These are phyloP conservation scores for Solanum phureja DNA, from an alignment of 257 asterid species.

Conservation along the genomic window DNA sequence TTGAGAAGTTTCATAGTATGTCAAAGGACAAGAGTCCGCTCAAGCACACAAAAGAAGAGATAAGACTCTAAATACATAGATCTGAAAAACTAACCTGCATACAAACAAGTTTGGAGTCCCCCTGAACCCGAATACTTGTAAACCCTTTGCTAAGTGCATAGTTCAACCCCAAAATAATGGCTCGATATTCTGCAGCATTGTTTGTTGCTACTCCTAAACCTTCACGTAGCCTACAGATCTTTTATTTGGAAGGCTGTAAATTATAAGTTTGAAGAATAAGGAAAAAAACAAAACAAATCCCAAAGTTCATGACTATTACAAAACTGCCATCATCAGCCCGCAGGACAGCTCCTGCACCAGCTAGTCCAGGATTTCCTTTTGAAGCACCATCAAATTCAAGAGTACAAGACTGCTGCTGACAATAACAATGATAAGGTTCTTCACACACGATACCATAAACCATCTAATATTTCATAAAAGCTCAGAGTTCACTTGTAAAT, in stretches of 20 bases:
- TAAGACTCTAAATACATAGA: neutral
- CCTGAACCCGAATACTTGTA: conserved; percentile 13
- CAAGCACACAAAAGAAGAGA: neutral
- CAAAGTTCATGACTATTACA: conserved; percentile 5
- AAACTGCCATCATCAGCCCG: conserved; percentile 38
- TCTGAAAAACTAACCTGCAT: conserved; percentile 13
- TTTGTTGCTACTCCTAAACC: conserved; percentile 15
- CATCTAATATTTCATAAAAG: neutral
- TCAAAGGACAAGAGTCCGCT: neutral
- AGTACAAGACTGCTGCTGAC: conserved; percentile 21
- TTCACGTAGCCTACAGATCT: conserved; percentile 14
- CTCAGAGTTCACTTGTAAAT: neutral
- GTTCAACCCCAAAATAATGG: conserved; percentile 12
- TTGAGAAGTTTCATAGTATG: neutral
- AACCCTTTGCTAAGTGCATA: conserved; percentile 13
- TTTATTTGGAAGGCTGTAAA: neutral
- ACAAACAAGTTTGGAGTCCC: conserved; percentile 22
- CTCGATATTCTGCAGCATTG: conserved; percentile 19
- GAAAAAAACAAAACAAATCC: neutral
- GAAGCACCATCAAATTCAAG: conserved; percentile 48
- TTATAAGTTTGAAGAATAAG: neutral
- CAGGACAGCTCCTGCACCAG: conserved; percentile 45
- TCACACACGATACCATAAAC: neutral
- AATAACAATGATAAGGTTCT: neutral
- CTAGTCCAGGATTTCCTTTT: conserved; percentile 47